phyloP scores from a whole-genome alignment of 139 green algal species.

The Chlorella sp. region DNA sequence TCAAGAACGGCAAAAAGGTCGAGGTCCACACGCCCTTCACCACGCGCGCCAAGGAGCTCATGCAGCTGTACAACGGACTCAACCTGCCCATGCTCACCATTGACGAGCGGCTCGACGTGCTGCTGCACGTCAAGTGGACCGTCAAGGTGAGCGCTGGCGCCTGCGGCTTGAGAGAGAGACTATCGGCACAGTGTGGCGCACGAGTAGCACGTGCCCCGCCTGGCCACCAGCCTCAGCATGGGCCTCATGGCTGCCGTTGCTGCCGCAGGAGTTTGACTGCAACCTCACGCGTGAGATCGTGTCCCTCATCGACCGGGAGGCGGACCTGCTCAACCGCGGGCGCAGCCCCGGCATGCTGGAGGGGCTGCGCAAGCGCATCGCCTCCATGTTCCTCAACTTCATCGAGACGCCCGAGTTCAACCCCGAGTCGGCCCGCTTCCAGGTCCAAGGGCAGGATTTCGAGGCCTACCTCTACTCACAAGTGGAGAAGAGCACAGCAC shows the following conservation, averaged over 20 bases:
- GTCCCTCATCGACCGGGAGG: conserved; percentile 77
- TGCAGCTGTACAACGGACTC: conserved; percentile 69
- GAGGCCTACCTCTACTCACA: conserved; percentile 34
- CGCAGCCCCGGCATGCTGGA: conserved; percentile 49
- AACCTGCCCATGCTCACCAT: conserved; percentile 46
- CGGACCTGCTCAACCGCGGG: conserved; percentile 65
- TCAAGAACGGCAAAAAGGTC: conserved; percentile 48
- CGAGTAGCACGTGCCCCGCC: too few relatives aligned
- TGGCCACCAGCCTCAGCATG: too few relatives aligned
- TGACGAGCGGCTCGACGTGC: conserved; percentile 77
- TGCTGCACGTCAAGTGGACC: conserved; percentile 85
- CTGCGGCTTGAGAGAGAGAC: too few relatives aligned
- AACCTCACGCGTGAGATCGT: conserved; percentile 70
- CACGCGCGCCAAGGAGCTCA: conserved; percentile 70
- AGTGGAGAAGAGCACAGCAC: conserved; percentile 21
- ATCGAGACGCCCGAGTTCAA: conserved; percentile 78
- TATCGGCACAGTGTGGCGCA: too few relatives aligned
- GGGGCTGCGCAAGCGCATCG: conserved; percentile 69
- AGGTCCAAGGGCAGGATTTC: conserved; percentile 42
- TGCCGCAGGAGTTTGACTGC: conserved; percentile 70
- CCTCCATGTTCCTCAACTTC: conserved; percentile 68
- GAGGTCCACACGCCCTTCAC: conserved; percentile 77
- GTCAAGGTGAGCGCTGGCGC: conserved; percentile 45
- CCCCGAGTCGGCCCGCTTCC: conserved; percentile 38
- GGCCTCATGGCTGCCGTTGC: not conserved